A percentile compares a stretch with the other conserved stretches of the same genome.
These are phyloP conservation scores for Luffa aegyptiaca DNA, from an alignment of 306 rosid genomes.

Conservation along the genomic window DNA sequence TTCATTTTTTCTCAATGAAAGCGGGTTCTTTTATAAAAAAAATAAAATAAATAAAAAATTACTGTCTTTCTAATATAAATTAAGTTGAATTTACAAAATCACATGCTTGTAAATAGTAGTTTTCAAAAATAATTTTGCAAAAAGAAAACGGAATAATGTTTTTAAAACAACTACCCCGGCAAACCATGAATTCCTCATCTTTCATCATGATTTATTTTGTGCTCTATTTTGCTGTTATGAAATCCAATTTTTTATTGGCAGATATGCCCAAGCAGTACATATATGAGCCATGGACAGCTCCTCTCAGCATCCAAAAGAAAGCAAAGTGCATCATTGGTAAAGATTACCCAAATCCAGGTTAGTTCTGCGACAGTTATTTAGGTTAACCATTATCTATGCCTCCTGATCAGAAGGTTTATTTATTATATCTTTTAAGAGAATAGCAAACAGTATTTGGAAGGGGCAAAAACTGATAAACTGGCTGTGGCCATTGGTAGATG, in stretches of 20 bases:
- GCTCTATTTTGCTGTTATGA: not conserved
- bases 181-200: slow-evolving; percentile 5
- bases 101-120: not conserved
- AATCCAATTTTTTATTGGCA: slow-evolving; percentile 19
- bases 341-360: slow-evolving; percentile 90
- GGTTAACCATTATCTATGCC: not conserved
- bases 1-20: too few species aligned
- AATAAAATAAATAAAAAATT: not conserved
- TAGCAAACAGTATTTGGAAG: not conserved
- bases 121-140: not conserved
- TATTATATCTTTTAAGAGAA: not conserved
- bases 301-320: slow-evolving; percentile 66
- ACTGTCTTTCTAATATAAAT: not conserved
- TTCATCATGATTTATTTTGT: slow-evolving; percentile 1
- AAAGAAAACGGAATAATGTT: not conserved
- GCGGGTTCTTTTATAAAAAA: too few species aligned
- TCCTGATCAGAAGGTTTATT: not conserved
- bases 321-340: slow-evolving; percentile 84
- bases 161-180: not conserved
- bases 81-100: not conserved
- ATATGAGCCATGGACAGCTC: slow-evolving; percentile 98
- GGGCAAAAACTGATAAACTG: not conserved
- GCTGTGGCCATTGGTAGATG: not conserved
- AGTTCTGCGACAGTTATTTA: slow-evolving; percentile 13
- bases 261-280: slow-evolving; percentile 90